Evolutionary conservation across 345 rosid genomes (phyloP), one percentile per base, ranked within the genome.

Genomic region (Brassica nigra): DNA sequence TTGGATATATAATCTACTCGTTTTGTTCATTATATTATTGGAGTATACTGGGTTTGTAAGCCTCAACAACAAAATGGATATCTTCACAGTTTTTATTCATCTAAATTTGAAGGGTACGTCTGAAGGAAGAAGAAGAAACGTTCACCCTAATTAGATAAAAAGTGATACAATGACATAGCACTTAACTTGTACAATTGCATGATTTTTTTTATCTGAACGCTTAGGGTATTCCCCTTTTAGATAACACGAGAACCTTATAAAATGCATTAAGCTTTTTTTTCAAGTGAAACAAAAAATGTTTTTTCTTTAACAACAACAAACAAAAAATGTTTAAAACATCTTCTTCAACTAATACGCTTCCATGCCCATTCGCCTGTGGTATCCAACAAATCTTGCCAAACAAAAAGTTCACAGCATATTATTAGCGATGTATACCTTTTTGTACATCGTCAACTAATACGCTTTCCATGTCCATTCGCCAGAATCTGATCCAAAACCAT

Each of bases 321-420:
- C 18, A 18, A 18, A 18, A 18, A 18, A 39, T 31, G 54, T 4
- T 23, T 16, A 57, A 39, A 39, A 44, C 76, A 64, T 62, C 39
- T 18, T 75, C 15, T 61, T 62, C 54, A 57, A 65, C 52, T 36
- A 52, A 64, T 29, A 29, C 6, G 18, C 55, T 63, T 77, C 62
- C 62, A 68, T 70, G 80, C 68, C 42, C 68, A 76, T 61, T 7
- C 34, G 2, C 16, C 34, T 4, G 62, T 44, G 36, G 63, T 16
- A 75, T 67, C 75, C 76, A 58, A 42, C 39, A 68, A 76, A 54
- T 68, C 31, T 23, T n/a, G 57, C 23, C 62, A 15, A 44, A 77
- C 78, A 31, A 62, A 39, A 47, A n/a, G 15, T 44, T 14, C 55
- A 47, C 6, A 47, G 55, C 55, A 47, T 47, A 47, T 47, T 47